Base-by-base conservation (phyloP, 2,329 filamentous ascomycete genomes). In the Penicillium aurantiogriseum region DNA sequence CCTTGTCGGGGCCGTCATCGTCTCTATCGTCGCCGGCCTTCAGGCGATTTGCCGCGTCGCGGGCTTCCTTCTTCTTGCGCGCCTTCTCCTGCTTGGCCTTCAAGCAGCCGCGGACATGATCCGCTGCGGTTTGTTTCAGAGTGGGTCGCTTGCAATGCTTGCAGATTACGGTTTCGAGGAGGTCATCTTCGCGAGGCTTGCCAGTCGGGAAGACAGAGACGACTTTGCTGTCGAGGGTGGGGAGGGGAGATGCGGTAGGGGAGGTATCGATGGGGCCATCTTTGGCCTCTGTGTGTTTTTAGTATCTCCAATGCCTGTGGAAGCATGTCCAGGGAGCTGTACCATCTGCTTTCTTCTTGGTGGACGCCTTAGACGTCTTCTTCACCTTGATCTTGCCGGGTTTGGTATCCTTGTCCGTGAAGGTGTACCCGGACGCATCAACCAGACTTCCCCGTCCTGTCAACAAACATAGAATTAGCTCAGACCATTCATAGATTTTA, bases 61-160 rank as follows among this genome's bases (percentile, higher is more conserved):
- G 82, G 0, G 87, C 86, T 68, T 90, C 88, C 68, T 90, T 90
- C 76, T 91, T 91, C 52, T 87, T 84, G 69, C 89, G 86, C 0
- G 88, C 88, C 76, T 91, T 90, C 72, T 90, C 88, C 67, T 88
- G 91, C 77, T 96, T 96, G 55, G 92, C 85, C 65, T 88, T 88
- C 56, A 97, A 78, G 68, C 93, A 99, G 45, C 88, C 85, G 38
- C 88, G 87, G 59, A 96, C 91, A 70, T 99, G 93, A 19, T 85
- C 84, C 57, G 88, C 88, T 2, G 90, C 89, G 0, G 86, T 87
- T 33, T 85, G 85, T 67, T 88, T 89, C 15, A 94, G 80, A 13
- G 96, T 85, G 51, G 89, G 89, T 68, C 95, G 92, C 76, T 94
- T 96, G 79, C 93, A 99, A 73, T 95, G 91, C 73, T 94, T 97